Base-by-base conservation (phyloP, 2,329 filamentous ascomycete genomes). In the Hymenoscyphus salicellus region DNA sequence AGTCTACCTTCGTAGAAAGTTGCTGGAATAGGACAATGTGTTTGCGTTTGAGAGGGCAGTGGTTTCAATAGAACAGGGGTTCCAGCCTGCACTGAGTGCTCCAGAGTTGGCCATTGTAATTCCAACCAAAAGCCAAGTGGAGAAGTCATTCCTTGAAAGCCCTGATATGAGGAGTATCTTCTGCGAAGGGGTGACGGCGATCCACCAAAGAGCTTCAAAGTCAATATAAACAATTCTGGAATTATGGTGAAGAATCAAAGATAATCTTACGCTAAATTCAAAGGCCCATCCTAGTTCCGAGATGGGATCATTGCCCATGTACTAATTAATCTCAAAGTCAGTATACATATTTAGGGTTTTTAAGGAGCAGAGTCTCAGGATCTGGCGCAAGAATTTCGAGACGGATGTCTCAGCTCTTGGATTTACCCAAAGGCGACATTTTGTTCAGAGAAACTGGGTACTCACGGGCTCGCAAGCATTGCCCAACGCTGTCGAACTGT, bases 281-380 rank as follows among this genome's bases (percentile, higher is more conserved):
- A 66, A 69, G 16, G 62, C 66, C 41, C 32, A 66, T 2, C 71
- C 70, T 16, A 65, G 10, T 41, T 72, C 70, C 2, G 64, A 32
- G 30, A 70, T 20, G 2, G 69, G 16, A 11, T 71, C 63, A 2
- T 49, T 7, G 49, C 67, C 62, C 14, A 69, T 69, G 49, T 67
- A 72, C 28, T 30, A 30, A 30, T 3, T 3, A 30, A 30, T 30
- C 28, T 30, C 28, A 30, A 30, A 30, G 28, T 30, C 28, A 30
- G 28, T 30, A 30, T 30, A 6, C n/a, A n/a, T n/a, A n/a, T n/a
- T n/a, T n/a, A n/a, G n/a, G n/a, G n/a, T n/a, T n/a, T n/a, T 30
- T 6, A 6, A 6, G 6, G 28, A 30, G 28, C 28, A 30, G 6
- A 30, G 6, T 30, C 28, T 30, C 28, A 30, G 28, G 28, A 30